Percentiles rank a stretch among this genome's conserved stretches.
Evolutionary conservation across 2,329 filamentous ascomycete species (phyloP).

Genomic region (Alternaria panax): DNA sequence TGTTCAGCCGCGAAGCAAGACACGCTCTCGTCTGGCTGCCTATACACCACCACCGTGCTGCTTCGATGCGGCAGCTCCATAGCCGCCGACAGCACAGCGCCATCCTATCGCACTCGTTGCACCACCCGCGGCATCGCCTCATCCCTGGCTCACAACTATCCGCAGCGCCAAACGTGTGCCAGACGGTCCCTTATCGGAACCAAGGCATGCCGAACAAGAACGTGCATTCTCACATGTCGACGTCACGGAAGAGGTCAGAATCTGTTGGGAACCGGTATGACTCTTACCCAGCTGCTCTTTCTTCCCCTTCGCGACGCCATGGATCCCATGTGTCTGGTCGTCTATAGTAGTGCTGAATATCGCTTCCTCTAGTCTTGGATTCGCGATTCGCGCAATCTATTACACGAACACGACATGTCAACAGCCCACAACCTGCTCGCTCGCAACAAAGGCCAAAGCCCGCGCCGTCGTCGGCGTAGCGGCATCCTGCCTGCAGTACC

Average conservation of each 20-base stretch:
- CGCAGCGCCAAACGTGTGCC: neutral
- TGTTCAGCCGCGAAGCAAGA: slow-evolving; percentile 12
- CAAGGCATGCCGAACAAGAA: slow-evolving; percentile 1
- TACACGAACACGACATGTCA: slow-evolving; percentile 12
- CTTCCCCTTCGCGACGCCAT: neutral
- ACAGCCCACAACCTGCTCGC: neutral
- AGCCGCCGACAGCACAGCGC: neutral
- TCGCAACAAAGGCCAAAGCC: slow-evolving; percentile 1
- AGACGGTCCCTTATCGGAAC: slow-evolving; percentile 6
- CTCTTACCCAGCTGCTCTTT: neutral
- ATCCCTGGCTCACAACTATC: slow-evolving; percentile 6
- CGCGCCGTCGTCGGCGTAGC: neutral
- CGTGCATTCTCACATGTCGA: slow-evolving; percentile 13
- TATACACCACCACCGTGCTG: slow-evolving; percentile 26
- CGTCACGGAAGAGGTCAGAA: slow-evolving; percentile 3
- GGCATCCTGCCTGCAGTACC: slow-evolving; percentile 1
- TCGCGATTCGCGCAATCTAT: slow-evolving; percentile 14
- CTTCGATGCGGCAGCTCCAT: slow-evolving; percentile 21
- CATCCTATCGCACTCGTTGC: slow-evolving; percentile 9
- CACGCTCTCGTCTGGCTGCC: slow-evolving; percentile 15
- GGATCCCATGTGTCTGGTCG: neutral
- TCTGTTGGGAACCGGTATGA: neutral
- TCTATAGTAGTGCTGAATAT: neutral
- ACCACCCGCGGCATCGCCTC: neutral
- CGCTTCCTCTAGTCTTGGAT: neutral